Evolutionary conservation across 495 filamentous ascomycete species (phyloP), one percentile per base, ranked within the genome.

Genomic region (Penicillium fimorum): DNA sequence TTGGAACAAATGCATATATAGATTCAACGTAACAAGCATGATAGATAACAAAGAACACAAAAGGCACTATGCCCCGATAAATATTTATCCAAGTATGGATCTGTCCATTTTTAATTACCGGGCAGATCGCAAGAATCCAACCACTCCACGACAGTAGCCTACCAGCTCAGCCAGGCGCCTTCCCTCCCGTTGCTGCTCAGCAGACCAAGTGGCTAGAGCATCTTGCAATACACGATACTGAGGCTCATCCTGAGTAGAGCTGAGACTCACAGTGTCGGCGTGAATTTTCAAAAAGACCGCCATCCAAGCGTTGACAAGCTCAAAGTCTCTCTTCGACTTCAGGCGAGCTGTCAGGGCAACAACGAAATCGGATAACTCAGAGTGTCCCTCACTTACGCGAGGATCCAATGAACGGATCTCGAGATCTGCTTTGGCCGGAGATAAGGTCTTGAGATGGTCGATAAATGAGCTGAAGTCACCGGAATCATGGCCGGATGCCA

Each of bases 301-400:
- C 89, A 98, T 96, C 94, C 95, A 98, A 10, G 90, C 90, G 72
- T 96, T 91, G 40, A 90, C 86, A 46, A 98, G 79, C 67, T 98
- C 94, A 69, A 92, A 98, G 74, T 98, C 94, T 42, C 79, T 80
- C 53, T 82, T 82, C 40, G 79, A 74, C 18, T 72, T 70, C 25
- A 97, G 74, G 15, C 87, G 79, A 54, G 71, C 74, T 0, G 89
- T 92, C 44, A 98, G 73, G 5, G 91, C 90, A 9, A 70, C 52
- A 33, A 97, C 84, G 62, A 98, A 97, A 46, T 80, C 76, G 2
- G 74, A 68, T 27, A 90, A 67, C 60, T 92, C 89, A 25, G 70
- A 74, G 29, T 73, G 75, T 61, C 50, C 77, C 1, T 68, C 57
- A 58, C 53, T 76, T 50, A 62, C 73, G 50, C 58, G 71, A 63